Evolutionary conservation across 108 stramenopile species (phyloP).

Genomic region (Ochromonas danica): DNA sequence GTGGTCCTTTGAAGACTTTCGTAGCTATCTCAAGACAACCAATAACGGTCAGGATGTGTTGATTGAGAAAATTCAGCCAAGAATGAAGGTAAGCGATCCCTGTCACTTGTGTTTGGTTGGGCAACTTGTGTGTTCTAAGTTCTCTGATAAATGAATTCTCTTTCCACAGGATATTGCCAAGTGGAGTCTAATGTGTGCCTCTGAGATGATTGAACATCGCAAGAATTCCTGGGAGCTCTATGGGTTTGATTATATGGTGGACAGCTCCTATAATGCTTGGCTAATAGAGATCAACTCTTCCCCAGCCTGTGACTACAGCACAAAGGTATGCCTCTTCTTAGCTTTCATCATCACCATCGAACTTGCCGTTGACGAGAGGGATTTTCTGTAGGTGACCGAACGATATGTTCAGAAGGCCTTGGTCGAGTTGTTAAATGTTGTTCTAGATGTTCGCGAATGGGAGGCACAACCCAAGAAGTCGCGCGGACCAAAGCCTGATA

Average conservation of each 20-base stretch:
- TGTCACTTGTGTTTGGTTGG: too few species aligned
- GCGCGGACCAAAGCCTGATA: conserved; percentile 34
- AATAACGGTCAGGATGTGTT: conserved; percentile 36
- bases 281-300: conserved; percentile 67
- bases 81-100: conserved; percentile 46
- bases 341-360: too few species aligned
- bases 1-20: conserved; percentile 54
- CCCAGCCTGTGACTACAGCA: conserved; percentile 66
- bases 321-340: too few species aligned
- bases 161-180: conserved; percentile 4
- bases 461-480: conserved; percentile 45
- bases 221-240: conserved; percentile 65
- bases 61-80: conserved; percentile 42
- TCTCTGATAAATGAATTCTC: too few species aligned
- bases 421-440: conserved; percentile 54
- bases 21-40: conserved; percentile 38
- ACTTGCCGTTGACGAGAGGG: too few species aligned
- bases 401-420: conserved; percentile 52
- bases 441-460: conserved; percentile 49
- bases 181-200: conserved; percentile 37
- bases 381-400: conserved; percentile 56
- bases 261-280: conserved; percentile 55
- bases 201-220: conserved; percentile 57
- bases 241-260: conserved; percentile 68
- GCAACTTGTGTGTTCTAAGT: too few species aligned